phyloP scores from a whole-genome alignment of 129 eudicot genomes.

The Deinandra increscens region DNA sequence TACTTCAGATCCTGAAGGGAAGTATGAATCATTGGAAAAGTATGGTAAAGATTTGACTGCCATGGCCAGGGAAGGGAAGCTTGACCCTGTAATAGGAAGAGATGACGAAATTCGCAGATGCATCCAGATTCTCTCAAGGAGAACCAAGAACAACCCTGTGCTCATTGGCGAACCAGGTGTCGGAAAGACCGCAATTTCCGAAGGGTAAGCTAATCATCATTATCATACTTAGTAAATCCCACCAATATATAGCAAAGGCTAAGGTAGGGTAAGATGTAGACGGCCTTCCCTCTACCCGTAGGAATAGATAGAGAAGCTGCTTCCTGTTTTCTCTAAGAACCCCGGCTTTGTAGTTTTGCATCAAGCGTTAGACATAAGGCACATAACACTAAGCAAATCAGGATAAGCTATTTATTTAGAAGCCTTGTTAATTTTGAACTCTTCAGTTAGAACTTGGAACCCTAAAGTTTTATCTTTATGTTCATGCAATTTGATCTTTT shows the following conservation, averaged over 20 bases:
- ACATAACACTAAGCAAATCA: no score
- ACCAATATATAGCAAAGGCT: no score
- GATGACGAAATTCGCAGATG: conserved; percentile 98
- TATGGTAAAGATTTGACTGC: conserved; percentile 96
- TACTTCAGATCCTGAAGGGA: conserved; percentile 86
- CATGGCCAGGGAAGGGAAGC: conserved; percentile 89
- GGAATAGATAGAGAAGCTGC: no score
- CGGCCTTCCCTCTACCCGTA: no score
- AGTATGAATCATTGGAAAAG: conserved; percentile 88
- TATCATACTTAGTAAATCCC: no score
- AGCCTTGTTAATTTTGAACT: not conserved
- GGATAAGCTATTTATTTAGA: no score
- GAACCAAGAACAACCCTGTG: conserved; percentile 98
- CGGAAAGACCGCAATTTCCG: conserved; percentile 97
- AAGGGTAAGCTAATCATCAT: conserved; percentile 90
- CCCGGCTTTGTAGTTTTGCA: no score
- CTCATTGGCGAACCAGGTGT: conserved; percentile 99
- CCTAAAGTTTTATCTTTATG: conserved; percentile 1
- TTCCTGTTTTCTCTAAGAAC: no score
- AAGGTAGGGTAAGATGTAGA: no score
- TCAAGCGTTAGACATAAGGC: no score
- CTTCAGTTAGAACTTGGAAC: not conserved
- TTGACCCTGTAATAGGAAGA: conserved; percentile 97
- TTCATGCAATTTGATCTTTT: not conserved
- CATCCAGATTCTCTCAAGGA: conserved; percentile 92